Base-by-base conservation (phyloP, 2,329 filamentous ascomycete species). In the Paecilomyces dactylethromorphus region DNA sequence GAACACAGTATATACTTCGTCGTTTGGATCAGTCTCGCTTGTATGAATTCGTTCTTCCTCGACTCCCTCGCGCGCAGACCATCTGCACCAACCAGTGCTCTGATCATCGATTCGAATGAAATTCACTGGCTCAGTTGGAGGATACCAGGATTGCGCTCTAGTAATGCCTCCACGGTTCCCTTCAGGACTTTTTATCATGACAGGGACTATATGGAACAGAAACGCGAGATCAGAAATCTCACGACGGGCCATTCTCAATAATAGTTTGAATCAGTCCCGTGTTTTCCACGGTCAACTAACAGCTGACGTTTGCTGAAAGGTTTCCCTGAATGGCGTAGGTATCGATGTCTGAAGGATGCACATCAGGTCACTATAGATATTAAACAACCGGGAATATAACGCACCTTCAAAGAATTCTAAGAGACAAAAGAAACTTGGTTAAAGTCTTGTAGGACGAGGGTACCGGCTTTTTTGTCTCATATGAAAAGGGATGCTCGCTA, bases 191-290 rank as follows among this genome's bases (percentile, higher is more conserved):
- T 18, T 55, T 26, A 60, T 57, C 11, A n/a, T 8, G n/a, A 60
- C 53, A 2, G 58, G 58, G 21, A 51, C 57, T 22, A 60, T 60
- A 18, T 58, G 58, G 53, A 60, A 60, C 29, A 58, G 32, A 49
- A 60, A 60, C 3, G 33, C 8, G 4, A 60, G 32, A 32, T 45
- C 53, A 12, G 31, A 21, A 22, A 59, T 22, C 54, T 33, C 26
- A 12, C 21, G 52, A 56, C 32, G 4, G 12, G 29, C n/a, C 35
- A 29, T 49, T 21, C 10, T 51, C 32, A 21, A 31, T 8, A 45
- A 22, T 24, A 22, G 13, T 29, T 35, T 8, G 15, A 22, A 7
- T 31, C 11, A 49, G 52, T 22, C 33, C 39, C 18, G 13, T n/a
- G 15, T 18, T 7, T 45, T 45, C n/a, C 2, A 18, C 8, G n/a